Evolutionary conservation across 2,329 filamentous ascomycete species (phyloP).

Genomic region (Lasiodiplodia sp.): DNA sequence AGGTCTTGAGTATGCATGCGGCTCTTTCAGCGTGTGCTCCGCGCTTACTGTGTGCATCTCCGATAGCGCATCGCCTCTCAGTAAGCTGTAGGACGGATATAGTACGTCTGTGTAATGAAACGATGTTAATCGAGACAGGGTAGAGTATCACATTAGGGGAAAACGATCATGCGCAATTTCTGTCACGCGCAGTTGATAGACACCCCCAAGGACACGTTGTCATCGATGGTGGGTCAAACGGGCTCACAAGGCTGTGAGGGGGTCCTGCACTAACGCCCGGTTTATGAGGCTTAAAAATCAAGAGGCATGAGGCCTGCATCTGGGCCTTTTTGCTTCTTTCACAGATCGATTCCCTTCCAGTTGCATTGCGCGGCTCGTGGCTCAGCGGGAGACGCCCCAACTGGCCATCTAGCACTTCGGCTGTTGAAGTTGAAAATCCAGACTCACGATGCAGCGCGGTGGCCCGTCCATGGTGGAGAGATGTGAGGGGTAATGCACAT

Average conservation of each 20-base stretch:
- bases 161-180: background rate
- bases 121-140: background rate
- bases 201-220: background rate
- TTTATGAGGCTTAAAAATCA: background rate
- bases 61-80: background rate
- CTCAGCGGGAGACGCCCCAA: background rate
- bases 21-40: background rate
- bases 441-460: background rate
- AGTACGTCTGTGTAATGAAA: background rate
- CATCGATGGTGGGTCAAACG: background rate
- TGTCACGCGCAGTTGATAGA: background rate
- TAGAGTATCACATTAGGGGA: background rate
- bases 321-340: background rate
- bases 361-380: background rate
- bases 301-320: background rate
- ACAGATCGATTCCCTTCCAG: background rate
- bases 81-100: background rate
- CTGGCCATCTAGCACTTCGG: background rate
- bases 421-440: background rate
- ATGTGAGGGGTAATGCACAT: background rate
- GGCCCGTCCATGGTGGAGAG: background rate
- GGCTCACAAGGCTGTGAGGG: conserved; percentile 4
- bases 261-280: conserved; percentile 13
- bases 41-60: background rate
- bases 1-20: background rate